Conservation (phyloP, 352 stramenopile species). For the Phytopythium mirpurense region DNA sequence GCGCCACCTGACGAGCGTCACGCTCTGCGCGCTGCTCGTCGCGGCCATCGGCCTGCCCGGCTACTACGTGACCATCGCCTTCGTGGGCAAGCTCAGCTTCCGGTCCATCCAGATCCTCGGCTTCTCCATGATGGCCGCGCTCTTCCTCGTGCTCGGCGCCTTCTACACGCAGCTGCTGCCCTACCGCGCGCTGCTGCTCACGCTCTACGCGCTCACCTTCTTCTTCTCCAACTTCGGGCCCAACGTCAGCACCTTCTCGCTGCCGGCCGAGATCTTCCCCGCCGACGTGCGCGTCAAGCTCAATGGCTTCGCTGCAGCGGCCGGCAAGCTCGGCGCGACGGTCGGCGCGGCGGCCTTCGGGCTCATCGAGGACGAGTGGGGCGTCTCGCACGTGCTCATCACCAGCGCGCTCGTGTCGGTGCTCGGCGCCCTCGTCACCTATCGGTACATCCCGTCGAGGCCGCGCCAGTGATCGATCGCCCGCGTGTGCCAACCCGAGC, state of each 20-base stretch:
- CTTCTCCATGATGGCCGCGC: conserved; percentile 58
- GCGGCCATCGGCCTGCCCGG: conserved; percentile 66
- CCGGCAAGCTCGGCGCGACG: conserved; percentile 69
- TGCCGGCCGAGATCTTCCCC: conserved; percentile 77
- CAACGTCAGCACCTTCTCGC: conserved; percentile 83
- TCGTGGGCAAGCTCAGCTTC: conserved; percentile 66
- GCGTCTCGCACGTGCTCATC: conserved; percentile 52
- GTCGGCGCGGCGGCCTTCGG: conserved; percentile 58
- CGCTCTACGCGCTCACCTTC: conserved; percentile 75
- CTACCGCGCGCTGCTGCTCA: conserved; percentile 39
- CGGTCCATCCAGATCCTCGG: conserved; percentile 78
- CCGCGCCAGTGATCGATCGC: conserved; percentile 29
- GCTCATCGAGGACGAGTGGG: conserved; percentile 49
- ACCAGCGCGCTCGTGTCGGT: conserved; percentile 54
- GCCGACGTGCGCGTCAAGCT: conserved; percentile 68
- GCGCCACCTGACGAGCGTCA: conserved; percentile 48
- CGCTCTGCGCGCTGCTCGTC: conserved; percentile 63
- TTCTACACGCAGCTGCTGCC: conserved; percentile 48
- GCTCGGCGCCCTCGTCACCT: conserved; percentile 54
- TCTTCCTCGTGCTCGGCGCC: conserved; percentile 56
- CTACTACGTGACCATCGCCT: conserved; percentile 57
- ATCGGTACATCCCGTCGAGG: conserved; percentile 54
- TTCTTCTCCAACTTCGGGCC: conserved; percentile 89
- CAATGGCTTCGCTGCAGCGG: conserved; percentile 73
- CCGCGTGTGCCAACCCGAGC: too few species aligned